These are phyloP conservation scores for Diaporthe citrichinensis DNA, from an alignment of 2,329 filamentous ascomycete genomes.

Conservation along the genomic window DNA sequence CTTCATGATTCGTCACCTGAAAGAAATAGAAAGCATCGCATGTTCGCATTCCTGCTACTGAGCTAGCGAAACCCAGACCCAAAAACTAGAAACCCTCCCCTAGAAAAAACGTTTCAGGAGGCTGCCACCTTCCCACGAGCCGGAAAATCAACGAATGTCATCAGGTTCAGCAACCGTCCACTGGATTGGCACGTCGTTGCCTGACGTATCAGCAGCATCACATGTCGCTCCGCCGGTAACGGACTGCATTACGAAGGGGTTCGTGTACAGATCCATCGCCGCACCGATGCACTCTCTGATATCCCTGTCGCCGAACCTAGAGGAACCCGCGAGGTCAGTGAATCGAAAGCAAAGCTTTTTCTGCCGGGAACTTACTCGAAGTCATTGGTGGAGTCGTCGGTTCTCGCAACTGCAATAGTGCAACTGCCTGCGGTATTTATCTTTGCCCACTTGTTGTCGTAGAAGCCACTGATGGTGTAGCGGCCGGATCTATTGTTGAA, in stretches of 20 bases:
- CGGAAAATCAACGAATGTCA: not conserved
- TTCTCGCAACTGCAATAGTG: not conserved
- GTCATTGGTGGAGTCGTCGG: not conserved
- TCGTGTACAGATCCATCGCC: not conserved
- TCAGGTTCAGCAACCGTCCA: conserved; percentile 22
- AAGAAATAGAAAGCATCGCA: not conserved
- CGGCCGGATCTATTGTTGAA: not conserved
- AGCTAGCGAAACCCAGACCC: not conserved
- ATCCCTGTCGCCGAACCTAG: conserved; percentile 11
- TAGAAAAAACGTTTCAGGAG: too few relatives aligned
- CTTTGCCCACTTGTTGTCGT: not conserved
- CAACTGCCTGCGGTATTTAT: not conserved
- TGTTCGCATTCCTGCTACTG: not conserved
- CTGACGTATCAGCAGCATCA: not conserved
- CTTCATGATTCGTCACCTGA: not conserved
- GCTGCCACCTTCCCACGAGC: too few relatives aligned
- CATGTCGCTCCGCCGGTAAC: not conserved
- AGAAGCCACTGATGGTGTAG: not conserved
- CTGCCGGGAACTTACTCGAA: too few relatives aligned
- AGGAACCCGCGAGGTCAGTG: not conserved
- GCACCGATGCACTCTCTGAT: not conserved
- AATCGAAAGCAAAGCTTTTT: too few relatives aligned
- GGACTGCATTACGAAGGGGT: not conserved
- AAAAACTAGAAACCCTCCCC: too few relatives aligned
- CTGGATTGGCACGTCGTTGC: not conserved